A percentile compares a stretch with the other conserved stretches of the same genome.
These are phyloP conservation scores for Xylaria sp. DNA, from an alignment of 2,329 filamentous ascomycete genomes.

Conservation along the genomic window DNA sequence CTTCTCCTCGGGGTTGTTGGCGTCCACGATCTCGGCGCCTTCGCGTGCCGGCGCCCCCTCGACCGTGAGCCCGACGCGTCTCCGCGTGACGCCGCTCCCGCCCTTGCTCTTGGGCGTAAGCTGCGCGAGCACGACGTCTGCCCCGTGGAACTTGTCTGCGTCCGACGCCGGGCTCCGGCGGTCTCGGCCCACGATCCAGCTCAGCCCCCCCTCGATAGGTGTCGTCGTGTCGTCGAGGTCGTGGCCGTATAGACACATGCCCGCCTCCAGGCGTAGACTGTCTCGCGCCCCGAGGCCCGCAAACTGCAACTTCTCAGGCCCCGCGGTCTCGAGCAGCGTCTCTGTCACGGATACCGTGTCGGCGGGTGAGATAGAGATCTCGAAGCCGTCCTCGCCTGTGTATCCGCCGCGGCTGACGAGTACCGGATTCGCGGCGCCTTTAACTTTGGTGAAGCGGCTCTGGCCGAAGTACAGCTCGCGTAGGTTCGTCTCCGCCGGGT, in stretches of 20 bases:
- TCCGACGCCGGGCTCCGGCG: slow-evolving; percentile 62
- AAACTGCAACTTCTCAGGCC: slow-evolving; percentile 72
- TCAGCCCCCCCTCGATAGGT: slow-evolving; percentile 65
- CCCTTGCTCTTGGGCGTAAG: slow-evolving; percentile 78
- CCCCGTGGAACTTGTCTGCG: slow-evolving; percentile 82
- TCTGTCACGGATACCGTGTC: slow-evolving; percentile 74
- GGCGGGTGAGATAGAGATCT: slow-evolving; percentile 82
- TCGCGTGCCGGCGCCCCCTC: slow-evolving; percentile 91
- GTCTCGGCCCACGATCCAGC: slow-evolving; percentile 86
- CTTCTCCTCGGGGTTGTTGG: slow-evolving; percentile 65
- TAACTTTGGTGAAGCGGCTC: slow-evolving; percentile 72
- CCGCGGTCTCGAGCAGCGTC: slow-evolving; percentile 72
- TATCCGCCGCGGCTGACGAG: slow-evolving; percentile 91
- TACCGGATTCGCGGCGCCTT: slow-evolving; percentile 62
- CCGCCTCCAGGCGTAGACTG: slow-evolving; percentile 91
- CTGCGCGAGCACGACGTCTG: slow-evolving; percentile 79
- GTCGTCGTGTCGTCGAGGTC: slow-evolving; percentile 84
- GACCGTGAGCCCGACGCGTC: slow-evolving; percentile 83
- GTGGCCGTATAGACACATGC: slow-evolving; percentile 99
- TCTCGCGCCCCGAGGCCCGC: slow-evolving; percentile 92
- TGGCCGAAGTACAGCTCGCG: slow-evolving; percentile 84
- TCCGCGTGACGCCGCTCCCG: slow-evolving; percentile 73
- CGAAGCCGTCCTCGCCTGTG: slow-evolving; percentile 98
- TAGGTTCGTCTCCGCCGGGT: slow-evolving; percentile 64
- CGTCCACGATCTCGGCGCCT: slow-evolving; percentile 78